phyloP scores from a whole-genome alignment of 768 basidiomycete genomes.

The Daedalea quercina region DNA sequence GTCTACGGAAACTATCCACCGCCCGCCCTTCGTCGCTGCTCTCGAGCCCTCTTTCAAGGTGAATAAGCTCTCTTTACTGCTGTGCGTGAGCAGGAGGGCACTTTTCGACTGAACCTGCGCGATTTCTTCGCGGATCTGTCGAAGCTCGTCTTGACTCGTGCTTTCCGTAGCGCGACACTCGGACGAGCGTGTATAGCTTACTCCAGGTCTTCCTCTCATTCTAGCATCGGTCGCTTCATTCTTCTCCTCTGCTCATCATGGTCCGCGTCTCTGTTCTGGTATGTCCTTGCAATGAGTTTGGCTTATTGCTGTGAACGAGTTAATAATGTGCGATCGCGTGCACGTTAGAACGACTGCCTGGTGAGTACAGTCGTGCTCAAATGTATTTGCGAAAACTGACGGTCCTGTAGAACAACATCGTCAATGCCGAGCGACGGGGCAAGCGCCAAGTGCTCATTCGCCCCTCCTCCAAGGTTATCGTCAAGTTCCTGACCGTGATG shows the following conservation, averaged over 20 bases:
- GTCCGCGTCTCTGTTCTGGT: conserved; percentile 83
- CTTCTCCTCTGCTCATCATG: conserved; percentile 42
- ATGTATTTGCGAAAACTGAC: no score
- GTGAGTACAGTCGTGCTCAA: conserved; percentile 28
- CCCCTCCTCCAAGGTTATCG: conserved; percentile 95
- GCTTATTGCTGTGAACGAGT: no score
- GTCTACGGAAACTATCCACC: background rate
- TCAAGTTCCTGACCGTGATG: conserved; percentile 98
- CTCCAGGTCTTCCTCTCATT: conserved; percentile 23
- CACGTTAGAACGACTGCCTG: conserved; percentile 51
- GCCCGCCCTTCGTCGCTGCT: conserved; percentile 9
- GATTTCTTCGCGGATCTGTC: conserved; percentile 9
- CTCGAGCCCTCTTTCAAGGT: conserved; percentile 36
- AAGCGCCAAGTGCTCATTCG: conserved; percentile 99
- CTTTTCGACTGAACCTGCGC: conserved; percentile 15
- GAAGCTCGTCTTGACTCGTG: conserved; percentile 64
- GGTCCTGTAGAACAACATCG: conserved; percentile 80
- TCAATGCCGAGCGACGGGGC: conserved; percentile 99
- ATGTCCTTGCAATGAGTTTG: conserved; percentile 16
- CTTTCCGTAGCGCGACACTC: conserved; percentile 81
- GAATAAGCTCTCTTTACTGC: conserved; percentile 27
- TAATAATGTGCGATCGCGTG: no score
- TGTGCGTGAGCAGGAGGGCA: conserved; percentile 10
- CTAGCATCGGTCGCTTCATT: conserved; percentile 11
- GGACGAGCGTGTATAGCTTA: conserved; percentile 48